Evolutionary conservation across 225 moss, liverwort and hornwort genomes (phyloP), one percentile per base, ranked within the genome.

Genomic region (Pseudoscleropodium purum): DNA sequence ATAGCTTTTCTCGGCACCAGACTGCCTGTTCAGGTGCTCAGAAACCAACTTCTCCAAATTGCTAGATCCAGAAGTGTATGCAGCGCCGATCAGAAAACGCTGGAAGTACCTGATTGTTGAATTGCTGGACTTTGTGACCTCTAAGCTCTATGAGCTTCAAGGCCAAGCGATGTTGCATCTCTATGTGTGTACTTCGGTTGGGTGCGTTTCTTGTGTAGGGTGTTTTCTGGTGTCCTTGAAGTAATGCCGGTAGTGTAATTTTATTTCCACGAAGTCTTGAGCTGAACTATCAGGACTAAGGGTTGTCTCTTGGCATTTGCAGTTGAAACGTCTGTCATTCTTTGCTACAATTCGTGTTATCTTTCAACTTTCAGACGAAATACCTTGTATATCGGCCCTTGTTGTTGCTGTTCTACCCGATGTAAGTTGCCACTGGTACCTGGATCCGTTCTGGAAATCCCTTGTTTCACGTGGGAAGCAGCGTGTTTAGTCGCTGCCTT

Each of bases 291-390:
- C 51, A 26, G 83, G 73, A 76, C 72, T 92, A 79, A 92, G 26
- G 47, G 68, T 81, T 70, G 75, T 87, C 21, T 86, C n/a, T 79
- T 85, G 85, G 74, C 72, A 66, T 62, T 86, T 88, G 87, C 97
- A 99, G 99, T 87, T 99, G 56, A 99, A 94, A 84, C 92, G 94
- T 76, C 93, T 99, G 87, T 96, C 96, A 80, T 97, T 97, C 89
- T 99, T 95, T 93, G 96, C 99, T 73, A 99, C 96, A 25, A 87
- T 97, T 84, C 99, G 99, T 86, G 95, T 99, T 89, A 99, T 99
- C 80, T 95, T 99, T 82, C 96, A 97, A 92, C 91, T 99, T 34
- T 93, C 96, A 63, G 96, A 97, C 82, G 94, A 96, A 80, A 93
- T 97, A 47, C 99, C 99, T 37, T 99, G 99, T 89, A 95, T 99